Evolutionary conservation across 2,329 filamentous ascomycete species (phyloP).

Genomic region (Exophiala mesophila): DNA sequence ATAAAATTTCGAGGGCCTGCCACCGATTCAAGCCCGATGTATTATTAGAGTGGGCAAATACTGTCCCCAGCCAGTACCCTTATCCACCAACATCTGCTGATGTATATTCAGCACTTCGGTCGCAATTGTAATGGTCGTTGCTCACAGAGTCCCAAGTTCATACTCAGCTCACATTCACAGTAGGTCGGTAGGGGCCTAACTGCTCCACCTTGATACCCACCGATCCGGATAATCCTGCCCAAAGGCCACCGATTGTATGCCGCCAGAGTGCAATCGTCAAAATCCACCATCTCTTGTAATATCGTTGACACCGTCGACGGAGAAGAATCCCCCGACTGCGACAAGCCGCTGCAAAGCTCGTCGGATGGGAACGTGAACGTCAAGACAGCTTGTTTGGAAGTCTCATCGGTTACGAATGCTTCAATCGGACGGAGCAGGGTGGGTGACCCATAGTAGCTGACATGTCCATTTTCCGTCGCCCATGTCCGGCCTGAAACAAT

Average conservation of each 20-base stretch:
- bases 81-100: too few relatives aligned
- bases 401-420: conserved; percentile 13
- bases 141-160: too few relatives aligned
- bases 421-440: conserved; percentile 17
- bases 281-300: not conserved
- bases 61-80: too few relatives aligned
- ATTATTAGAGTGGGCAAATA: too few relatives aligned
- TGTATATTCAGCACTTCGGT: too few relatives aligned
- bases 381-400: conserved; percentile 8
- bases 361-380: conserved; percentile 8
- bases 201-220: not conserved
- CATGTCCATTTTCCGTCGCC: conserved; percentile 6
- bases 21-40: too few relatives aligned
- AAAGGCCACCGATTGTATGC: not conserved
- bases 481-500: not conserved
- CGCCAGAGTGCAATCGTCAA: not conserved
- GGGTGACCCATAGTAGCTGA: conserved; percentile 7
- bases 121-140: too few relatives aligned
- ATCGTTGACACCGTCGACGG: not conserved
- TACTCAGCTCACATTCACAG: not conserved
- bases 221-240: not conserved
- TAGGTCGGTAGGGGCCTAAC: not conserved
- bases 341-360: too few relatives aligned
- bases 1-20: too few relatives aligned
- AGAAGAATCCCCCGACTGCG: not conserved